phyloP scores from a whole-genome alignment of 495 filamentous ascomycete species.

The Annulohypoxylon moriforme region DNA sequence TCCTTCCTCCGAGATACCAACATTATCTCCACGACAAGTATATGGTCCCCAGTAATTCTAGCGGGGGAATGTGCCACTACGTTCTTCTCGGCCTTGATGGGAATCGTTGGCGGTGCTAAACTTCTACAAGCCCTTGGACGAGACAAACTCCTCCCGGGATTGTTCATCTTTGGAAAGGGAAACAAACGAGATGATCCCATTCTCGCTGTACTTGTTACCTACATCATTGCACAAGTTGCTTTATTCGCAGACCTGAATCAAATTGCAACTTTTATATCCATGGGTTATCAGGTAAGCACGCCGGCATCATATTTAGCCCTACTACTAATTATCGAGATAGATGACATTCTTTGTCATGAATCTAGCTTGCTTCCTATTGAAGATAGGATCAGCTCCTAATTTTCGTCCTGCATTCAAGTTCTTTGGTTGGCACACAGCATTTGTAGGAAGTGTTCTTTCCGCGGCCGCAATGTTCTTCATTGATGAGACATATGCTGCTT shows the following conservation, averaged over 20 bases:
- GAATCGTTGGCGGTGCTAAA: constrained; percentile 88
- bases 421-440: constrained; percentile 87
- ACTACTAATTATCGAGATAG: constrained; percentile 37
- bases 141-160: constrained; percentile 81
- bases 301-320: neutral
- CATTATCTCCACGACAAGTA: constrained; percentile 81
- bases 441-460: constrained; percentile 76
- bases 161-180: constrained; percentile 80
- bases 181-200: constrained; percentile 81
- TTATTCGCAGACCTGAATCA: constrained; percentile 89
- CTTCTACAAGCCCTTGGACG: constrained; percentile 85
- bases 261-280: constrained; percentile 88
- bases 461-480: constrained; percentile 89
- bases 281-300: constrained; percentile 82
- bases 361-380: constrained; percentile 86
- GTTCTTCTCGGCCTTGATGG: constrained; percentile 89
- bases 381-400: constrained; percentile 93
- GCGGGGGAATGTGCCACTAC: constrained; percentile 84
- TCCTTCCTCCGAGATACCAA: constrained; percentile 82
- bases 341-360: constrained; percentile 84
- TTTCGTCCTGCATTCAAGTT: constrained; percentile 89
- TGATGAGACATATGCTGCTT: constrained; percentile 82
- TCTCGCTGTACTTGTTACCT: constrained; percentile 81
- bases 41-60: constrained; percentile 77
- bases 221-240: constrained; percentile 78